Base-by-base conservation (phyloP, 2,329 filamentous ascomycete genomes). In the Alternaria viburni region DNA sequence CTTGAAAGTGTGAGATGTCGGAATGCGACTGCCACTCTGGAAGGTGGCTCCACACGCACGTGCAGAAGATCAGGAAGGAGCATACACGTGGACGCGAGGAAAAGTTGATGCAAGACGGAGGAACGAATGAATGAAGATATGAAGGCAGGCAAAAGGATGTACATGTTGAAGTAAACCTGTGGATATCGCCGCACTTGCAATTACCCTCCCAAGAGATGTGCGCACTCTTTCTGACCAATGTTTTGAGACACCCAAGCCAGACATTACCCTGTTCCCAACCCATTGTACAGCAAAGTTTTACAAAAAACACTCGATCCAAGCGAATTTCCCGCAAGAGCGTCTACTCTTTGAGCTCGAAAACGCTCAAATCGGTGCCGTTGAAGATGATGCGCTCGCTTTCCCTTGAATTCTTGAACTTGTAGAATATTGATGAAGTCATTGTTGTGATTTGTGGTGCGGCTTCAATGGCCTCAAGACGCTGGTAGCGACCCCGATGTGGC, bases 381-480 rank as follows among this genome's bases (percentile, higher is more conserved):
- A 99, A 98, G 77, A 94, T 92, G 76, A 99, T 93, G 77, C 94
- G 89, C 62, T 93, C 93, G 64, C 93, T 93, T 79, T 98, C 95
- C 84, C 93, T 97, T 80, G 96, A 93, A 73, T 95, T 98, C 84
- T 97, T 98, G 90, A 99, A 99, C 84, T 97, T 97, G 92, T 97
- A 99, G 84, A 97, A 97, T 78, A 99, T 95, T 71, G 93, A 98
- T 61, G 96, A 97, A 79, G 93, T 89, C 94, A 97, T 97, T 65
- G 66, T 41, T 41, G 15, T 64, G 70, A 47, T 44, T 54, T 57
- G 64, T 56, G 52, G 23, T 54, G 44, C 50, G 32, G 54, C 58
- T 51, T 57, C 45, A 41, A 12, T 2, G 9, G n/a, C 15, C 15
- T 21, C 55, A 70, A 21, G 60, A 66, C 43, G 63, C 63, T 25